A percentile compares a stretch with the other conserved stretches of the same genome.
These are phyloP conservation scores for Tuber calosporum DNA, from an alignment of 495 filamentous ascomycete genomes.

Conservation along the genomic window DNA sequence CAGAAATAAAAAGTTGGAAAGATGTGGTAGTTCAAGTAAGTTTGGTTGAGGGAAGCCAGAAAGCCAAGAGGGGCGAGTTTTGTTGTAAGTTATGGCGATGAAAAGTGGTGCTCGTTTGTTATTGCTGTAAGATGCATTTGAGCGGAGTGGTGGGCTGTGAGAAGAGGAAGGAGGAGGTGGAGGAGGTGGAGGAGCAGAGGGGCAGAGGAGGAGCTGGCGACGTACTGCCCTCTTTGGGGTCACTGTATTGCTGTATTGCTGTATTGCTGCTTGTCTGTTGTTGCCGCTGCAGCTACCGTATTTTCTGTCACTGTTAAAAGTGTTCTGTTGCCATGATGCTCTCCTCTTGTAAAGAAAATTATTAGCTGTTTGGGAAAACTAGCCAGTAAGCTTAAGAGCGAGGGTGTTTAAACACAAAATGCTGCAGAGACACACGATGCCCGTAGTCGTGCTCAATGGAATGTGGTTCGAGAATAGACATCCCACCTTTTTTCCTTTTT, in stretches of 20 bases:
- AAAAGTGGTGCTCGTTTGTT: neutral
- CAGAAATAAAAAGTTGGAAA: neutral
- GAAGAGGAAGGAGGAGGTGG: neutral
- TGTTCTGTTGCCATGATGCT: neutral
- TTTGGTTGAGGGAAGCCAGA: neutral
- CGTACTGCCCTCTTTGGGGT: neutral
- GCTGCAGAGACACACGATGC: conserved; percentile 2
- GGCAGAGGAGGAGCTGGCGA: neutral
- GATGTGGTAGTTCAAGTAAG: neutral
- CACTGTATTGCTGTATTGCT: neutral
- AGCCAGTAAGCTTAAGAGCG: neutral
- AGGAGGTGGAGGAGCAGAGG: no score
- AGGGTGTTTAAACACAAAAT: neutral
- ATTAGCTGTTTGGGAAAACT: neutral
- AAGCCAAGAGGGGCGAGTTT: neutral
- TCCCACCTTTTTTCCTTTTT: neutral
- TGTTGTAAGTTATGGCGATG: neutral
- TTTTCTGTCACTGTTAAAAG: neutral
- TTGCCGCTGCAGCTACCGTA: neutral
- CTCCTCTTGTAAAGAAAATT: neutral
- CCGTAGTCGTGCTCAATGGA: neutral
- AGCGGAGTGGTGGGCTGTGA: neutral
- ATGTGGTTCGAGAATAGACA: neutral
- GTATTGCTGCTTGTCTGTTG: neutral
- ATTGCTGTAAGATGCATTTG: neutral